Evolutionary conservation across 2,329 filamentous ascomycete genomes (phyloP), one percentile per base, ranked within the genome.

Genomic region (Ceratocystis variospora): DNA sequence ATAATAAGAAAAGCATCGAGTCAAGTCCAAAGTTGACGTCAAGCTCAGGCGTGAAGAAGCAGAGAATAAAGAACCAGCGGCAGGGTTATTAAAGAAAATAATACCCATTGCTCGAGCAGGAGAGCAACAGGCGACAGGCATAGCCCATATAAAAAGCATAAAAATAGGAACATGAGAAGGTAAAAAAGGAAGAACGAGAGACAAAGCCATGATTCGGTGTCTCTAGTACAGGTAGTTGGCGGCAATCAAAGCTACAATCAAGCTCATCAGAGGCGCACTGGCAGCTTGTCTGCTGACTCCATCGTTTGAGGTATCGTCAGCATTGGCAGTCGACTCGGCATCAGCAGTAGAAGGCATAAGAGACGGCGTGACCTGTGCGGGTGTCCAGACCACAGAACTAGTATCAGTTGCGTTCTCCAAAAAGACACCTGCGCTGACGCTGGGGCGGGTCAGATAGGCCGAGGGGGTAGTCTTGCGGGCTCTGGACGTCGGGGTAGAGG

Each of bases 161-260:
- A 59, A 57, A 61, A 37, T 64, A 66, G 41, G 63, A 65, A 65
- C 66, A 61, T 63, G 62, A 55, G 61, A 48, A 50, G 63, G 66
- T 53, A 55, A 65, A 64, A 53, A 71, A 45, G 53, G 62, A 70
- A 28, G 28, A 28, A 64, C 5, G 37, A 12, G 45, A 53, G 59
- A 62, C 17, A 19, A n/a, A 59, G 19, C 45, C 63, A 41, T 28
- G 41, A 7, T 17, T 50, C 63, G 15, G 50, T 17, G 15, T 50
- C 55, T 65, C 71, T 73, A 82, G 69, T 79, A 78, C 69, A 82
- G 74, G 70, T 76, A 80, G 17, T 78, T 77, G 31, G 81, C 78
- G 28, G 80, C 82, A 41, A 83, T 75, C 57, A 85, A 77, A 64
- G 82, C 82, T 59, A 84, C 77, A 55, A 84, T 75, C 25, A 85